Evolutionary conservation across 176 grass and related monocot genomes (phyloP), one percentile per base, ranked within the genome.

Genomic region (Eleusine coracana): DNA sequence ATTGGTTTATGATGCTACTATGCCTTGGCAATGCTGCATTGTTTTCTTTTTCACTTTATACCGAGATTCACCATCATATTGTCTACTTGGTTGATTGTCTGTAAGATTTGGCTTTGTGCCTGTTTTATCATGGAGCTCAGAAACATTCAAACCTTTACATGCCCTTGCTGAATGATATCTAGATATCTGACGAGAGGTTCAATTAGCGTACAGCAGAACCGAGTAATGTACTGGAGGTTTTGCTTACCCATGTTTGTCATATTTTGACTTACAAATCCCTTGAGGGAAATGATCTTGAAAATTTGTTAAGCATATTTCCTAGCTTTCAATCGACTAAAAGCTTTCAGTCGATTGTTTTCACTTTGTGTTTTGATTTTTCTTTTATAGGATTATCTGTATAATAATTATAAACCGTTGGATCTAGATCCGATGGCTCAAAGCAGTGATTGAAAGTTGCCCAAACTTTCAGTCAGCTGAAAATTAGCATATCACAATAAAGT

Each of bases 251-350:
- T 74, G 14, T 38, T 38, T 44, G 12, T 16, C 68, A 45, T 75
- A 36, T 75, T 75, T 75, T 69, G 13, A 68, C 14, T 42, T 52
- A 13, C 58, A 25, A 82, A 34, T 36, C 37, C 70, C 41, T 45
- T 45, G 27, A 14, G 18, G 16, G 51, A 52, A 84, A 46, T 76
- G 3, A 25, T 45, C 10, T 15, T 15, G 37, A 75, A 50, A 27
- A 62, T 59, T 68, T 18, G 3, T 74, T 74, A 29, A 29, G 31
- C 31, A 34, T 34, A 34, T 34, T 34, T 34, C 31, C 31, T 34
- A 34, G 31, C 31, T 2, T 34, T 34, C 31, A 34, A 34, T 34
- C 31, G 0, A 34, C 2, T 34, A 2, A 34, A 34, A 34, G 31
- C 31, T 34, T 34, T 34, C 31, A 34, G 31, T 34, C 31, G 31